phyloP scores from a whole-genome alignment of 1,284 basidiomycete genomes.

The Tremellales sp. region DNA sequence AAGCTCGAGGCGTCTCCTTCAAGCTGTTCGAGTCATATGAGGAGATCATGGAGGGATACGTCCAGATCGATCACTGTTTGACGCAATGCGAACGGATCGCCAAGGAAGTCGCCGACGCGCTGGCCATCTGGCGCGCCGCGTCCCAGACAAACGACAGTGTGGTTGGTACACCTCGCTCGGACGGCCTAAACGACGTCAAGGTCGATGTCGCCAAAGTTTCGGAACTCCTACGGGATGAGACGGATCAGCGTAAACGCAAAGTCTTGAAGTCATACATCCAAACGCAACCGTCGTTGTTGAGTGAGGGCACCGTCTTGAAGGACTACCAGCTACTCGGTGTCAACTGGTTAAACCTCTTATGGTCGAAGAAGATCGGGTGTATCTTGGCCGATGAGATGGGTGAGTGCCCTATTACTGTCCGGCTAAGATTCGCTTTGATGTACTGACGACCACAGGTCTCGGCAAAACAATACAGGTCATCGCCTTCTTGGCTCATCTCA shows the following conservation, averaged over 20 bases:
- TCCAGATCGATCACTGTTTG: constrained; percentile 83
- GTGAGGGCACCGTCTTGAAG: constrained; percentile 73
- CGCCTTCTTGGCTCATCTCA: constrained; percentile 86
- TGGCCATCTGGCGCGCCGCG: constrained; percentile 69
- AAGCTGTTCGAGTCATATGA: constrained; percentile 87
- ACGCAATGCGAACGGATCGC: constrained; percentile 85
- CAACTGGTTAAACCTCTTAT: constrained; percentile 92
- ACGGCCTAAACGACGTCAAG: constrained; percentile 46
- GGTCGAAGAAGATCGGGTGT: constrained; percentile 75
- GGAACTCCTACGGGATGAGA: constrained; percentile 37
- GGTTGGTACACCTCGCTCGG: constrained; percentile 37
- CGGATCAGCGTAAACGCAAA: constrained; percentile 33
- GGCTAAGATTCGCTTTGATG: neutral
- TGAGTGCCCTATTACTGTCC: constrained; percentile 45
- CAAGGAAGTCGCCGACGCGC: constrained; percentile 55
- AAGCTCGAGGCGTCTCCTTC: constrained; percentile 87
- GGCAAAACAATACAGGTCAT: constrained; percentile 99
- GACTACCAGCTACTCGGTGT: constrained; percentile 97
- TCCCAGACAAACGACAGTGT: constrained; percentile 29
- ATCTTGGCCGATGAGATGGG: constrained; percentile 99
- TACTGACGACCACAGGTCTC: constrained; percentile 58
- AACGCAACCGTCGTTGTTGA: constrained; percentile 68
- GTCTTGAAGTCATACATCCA: constrained; percentile 56
- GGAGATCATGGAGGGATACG: constrained; percentile 83
- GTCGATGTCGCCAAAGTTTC: constrained; percentile 45